A percentile compares a stretch with the other conserved stretches of the same genome.
Evolutionary conservation across 106 monocot species (phyloP).

Genomic region (Platanthera guangdongensis): DNA sequence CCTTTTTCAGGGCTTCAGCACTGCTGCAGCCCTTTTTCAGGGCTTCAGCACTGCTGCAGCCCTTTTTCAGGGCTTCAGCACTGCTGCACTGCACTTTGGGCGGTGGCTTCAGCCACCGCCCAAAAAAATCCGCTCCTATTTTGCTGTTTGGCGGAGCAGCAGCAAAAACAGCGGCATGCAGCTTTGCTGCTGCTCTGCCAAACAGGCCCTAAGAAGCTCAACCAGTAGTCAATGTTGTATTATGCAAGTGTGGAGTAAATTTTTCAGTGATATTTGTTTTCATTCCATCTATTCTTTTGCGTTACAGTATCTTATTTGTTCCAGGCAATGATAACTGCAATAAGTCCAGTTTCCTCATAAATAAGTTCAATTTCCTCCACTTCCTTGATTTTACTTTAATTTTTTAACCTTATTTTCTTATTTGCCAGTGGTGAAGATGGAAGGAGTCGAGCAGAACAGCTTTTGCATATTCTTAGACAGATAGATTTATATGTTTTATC

Average conservation of each 20-base stretch:
- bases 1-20: too few species aligned
- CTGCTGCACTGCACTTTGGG: too few species aligned
- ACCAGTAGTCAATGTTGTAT: too few species aligned
- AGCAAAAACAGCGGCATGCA: too few species aligned
- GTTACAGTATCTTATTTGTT: neutral
- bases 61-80: too few species aligned
- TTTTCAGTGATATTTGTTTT: neutral
- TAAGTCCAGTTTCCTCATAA: neutral
- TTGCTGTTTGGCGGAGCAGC: too few species aligned
- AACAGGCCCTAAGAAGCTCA: too few species aligned
- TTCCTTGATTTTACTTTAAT: neutral
- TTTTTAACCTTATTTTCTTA: neutral
- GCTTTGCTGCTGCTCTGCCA: too few species aligned
- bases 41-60: too few species aligned
- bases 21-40: too few species aligned
- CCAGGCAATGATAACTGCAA: neutral
- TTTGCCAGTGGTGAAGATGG: constrained; percentile 94
- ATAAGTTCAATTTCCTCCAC: neutral
- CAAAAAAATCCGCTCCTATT: too few species aligned
- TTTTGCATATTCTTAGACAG: constrained; percentile 90
- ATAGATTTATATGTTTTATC: constrained; percentile 86
- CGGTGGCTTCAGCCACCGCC: too few species aligned
- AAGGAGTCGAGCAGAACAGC: constrained; percentile 86
- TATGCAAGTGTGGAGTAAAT: neutral
- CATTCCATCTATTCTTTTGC: neutral